Base-by-base conservation (phyloP, 345 rosid species). In the Theobroma cacao region DNA sequence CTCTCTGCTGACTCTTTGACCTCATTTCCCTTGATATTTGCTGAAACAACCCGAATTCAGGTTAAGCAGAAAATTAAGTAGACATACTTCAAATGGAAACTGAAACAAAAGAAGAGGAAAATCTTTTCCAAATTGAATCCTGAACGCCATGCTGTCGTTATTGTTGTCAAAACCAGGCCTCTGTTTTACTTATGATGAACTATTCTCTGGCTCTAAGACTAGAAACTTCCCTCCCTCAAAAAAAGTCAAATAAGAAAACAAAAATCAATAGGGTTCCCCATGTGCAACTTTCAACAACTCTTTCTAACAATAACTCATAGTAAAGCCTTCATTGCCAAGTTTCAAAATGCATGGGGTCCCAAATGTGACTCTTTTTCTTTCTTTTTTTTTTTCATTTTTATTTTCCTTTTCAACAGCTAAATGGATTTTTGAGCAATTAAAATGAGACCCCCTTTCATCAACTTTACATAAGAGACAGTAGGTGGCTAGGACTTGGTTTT, bases 401-500 rank as follows among this genome's bases (percentile, higher is more conserved):
- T n/a, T 12, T 12, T 24, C 20, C 31, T 67, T 58, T 43, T 43
- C 55, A 41, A 67, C 33, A 26, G 17, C 5, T 24, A 67, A 67
- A 67, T 5, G 72, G 9, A 22, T 7, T 22, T 26, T 47, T 31
- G 20, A 66, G 59, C 69, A 36, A 20, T 5, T 26, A 30, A 14
- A 50, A 34, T 40, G 56, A 24, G 75, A 15, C 28, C 2, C 24
- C 18, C 17, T 71, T 50, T 20, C 3, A 71, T 50, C 30, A 71
- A 72, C 61, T 50, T 36, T 31, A 8, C 20, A 31, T n/a, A 47
- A 3, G 38, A 30, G 40, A 13, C 17, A 3, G 64, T 26, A 26
- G 14, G 9, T 60, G 31, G 67, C 22, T 71, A 11, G 20, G 56
- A 78, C 86, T 74, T 86, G 10, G 58, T 74, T 81, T 78, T 75